Percentiles rank a stretch among this genome's conserved stretches.
Evolutionary conservation across 768 basidiomycete species (phyloP).

Genomic region (Kwoniella botswanensis): DNA sequence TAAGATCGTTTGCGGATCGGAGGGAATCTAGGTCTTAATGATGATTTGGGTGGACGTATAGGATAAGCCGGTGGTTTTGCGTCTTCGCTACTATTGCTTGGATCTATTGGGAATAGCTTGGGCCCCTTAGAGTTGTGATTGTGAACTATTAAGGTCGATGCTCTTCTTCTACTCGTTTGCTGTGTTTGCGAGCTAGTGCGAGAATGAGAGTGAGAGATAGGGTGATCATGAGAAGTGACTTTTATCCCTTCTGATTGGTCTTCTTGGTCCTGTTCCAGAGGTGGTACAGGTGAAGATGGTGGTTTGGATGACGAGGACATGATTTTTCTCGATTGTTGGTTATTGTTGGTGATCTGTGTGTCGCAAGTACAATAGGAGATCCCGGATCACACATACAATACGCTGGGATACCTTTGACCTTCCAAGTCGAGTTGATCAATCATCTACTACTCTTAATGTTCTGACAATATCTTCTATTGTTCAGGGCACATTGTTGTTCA

Average conservation of each 20-base stretch:
- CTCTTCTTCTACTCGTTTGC: background rate
- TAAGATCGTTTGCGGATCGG: background rate
- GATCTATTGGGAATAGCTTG: background rate
- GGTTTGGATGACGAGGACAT: slow-evolving; percentile 15
- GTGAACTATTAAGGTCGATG: background rate
- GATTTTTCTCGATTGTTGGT: background rate
- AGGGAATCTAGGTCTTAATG: slow-evolving; percentile 6
- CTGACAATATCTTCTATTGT: background rate
- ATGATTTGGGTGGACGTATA: slow-evolving; percentile 7
- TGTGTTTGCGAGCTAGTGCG: background rate
- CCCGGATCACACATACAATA: background rate
- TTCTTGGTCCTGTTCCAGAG: background rate
- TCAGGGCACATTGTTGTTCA: background rate
- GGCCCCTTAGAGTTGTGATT: background rate
- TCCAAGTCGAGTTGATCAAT: background rate
- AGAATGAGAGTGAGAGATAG: background rate
- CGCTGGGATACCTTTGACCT: background rate
- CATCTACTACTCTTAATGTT: background rate
- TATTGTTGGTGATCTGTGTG: slow-evolving; percentile 1
- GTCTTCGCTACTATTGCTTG: background rate
- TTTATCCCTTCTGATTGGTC: background rate
- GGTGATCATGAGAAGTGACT: slow-evolving; percentile 7
- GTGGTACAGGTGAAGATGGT: background rate
- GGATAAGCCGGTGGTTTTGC: background rate
- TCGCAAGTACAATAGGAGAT: background rate